Percentiles rank a stretch among this genome's conserved stretches.
phyloP scores from a whole-genome alignment of 2,329 filamentous ascomycete genomes.

The Gyromitra esculenta region DNA sequence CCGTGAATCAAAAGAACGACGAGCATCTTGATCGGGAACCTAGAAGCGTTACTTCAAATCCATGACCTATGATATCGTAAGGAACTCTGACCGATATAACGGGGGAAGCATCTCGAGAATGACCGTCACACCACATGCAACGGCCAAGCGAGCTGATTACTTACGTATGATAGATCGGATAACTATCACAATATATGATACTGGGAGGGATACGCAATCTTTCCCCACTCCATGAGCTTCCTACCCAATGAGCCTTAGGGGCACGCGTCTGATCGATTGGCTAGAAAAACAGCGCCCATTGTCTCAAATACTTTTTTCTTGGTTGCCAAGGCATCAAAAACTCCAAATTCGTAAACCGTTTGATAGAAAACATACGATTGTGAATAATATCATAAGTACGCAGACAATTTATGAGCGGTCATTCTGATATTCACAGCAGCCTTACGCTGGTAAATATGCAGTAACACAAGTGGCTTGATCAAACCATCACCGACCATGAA shows the following conservation, averaged over 20 bases:
- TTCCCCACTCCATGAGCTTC: background rate
- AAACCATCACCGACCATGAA: background rate
- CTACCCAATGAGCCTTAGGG: no score
- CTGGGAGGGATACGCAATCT: background rate
- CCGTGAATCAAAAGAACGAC: background rate
- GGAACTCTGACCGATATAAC: background rate
- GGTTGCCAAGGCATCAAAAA: background rate
- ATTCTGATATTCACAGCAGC: background rate
- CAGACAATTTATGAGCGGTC: conserved; percentile 1
- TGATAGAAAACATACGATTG: conserved; percentile 4
- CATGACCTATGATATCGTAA: background rate
- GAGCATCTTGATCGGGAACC: background rate
- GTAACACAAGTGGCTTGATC: background rate
- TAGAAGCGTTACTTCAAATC: background rate
- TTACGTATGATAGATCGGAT: background rate
- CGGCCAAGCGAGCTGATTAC: conserved; percentile 12
- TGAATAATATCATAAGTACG: background rate
- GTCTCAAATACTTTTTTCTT: background rate
- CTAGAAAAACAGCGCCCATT: background rate
- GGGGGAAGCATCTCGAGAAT: background rate
- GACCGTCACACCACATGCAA: background rate
- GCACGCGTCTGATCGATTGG: background rate
- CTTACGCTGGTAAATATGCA: background rate
- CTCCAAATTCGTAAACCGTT: background rate
- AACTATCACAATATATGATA: background rate